Evolutionary conservation across 225 moss, liverwort and hornwort genomes (phyloP).

Genomic region (Marchantia polymorpha): DNA sequence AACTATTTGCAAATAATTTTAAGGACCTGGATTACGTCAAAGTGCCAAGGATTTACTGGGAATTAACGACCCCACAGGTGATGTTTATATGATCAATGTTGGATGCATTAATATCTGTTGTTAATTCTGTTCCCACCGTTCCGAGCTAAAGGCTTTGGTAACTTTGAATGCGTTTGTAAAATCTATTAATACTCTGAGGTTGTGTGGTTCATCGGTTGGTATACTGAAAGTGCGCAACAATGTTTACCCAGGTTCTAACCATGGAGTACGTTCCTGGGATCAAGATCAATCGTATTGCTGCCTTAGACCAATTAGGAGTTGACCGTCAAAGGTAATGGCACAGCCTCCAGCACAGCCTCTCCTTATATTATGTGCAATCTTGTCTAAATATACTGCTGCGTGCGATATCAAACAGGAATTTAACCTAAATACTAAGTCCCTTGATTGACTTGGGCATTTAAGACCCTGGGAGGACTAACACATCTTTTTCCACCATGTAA

Average conservation of each 20-base stretch:
- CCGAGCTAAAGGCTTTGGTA: no score
- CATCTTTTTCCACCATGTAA: neutral
- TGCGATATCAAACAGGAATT: no score
- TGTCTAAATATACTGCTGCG: neutral
- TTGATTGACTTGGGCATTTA: no score
- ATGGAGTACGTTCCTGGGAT: constrained; percentile 99
- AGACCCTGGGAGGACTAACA: neutral
- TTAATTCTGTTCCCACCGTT: neutral
- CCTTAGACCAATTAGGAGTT: constrained; percentile 92
- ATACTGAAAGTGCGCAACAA: neutral
- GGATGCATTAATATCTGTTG: neutral
- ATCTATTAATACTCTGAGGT: no score
- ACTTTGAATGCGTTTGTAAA: neutral
- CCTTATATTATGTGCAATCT: neutral
- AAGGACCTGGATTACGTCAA: constrained; percentile 82
- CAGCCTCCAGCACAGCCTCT: neutral
- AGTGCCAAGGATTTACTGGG: constrained; percentile 71
- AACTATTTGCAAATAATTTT: constrained; percentile 82
- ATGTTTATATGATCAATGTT: neutral
- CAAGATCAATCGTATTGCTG: constrained; percentile 85
- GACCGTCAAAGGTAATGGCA: constrained; percentile 72
- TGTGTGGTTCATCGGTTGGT: no score
- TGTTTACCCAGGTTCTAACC: constrained; percentile 63
- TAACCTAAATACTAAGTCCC: no score
- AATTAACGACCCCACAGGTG: constrained; percentile 85